Percentiles rank a stretch among this genome's conserved stretches.
Evolutionary conservation across 2,329 filamentous ascomycete species (phyloP).

Genomic region (Colletotrichum sp.): DNA sequence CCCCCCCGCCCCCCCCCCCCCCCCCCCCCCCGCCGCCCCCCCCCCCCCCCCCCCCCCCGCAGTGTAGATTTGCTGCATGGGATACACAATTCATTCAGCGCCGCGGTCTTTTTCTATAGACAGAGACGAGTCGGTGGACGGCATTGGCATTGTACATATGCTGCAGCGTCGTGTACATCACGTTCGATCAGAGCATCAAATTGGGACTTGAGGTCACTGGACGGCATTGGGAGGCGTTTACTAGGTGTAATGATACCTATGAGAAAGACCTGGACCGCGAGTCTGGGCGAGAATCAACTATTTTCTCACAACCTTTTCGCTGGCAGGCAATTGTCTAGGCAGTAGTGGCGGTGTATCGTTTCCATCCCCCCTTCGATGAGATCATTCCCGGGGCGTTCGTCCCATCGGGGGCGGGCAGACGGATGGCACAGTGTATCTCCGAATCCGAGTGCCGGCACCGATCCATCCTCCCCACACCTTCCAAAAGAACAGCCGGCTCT

Average conservation of each 20-base stretch:
- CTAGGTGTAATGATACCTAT: slow-evolving; percentile 19
- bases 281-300: background rate
- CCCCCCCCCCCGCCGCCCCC: too few relatives aligned
- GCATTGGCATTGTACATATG: background rate
- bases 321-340: background rate
- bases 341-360: background rate
- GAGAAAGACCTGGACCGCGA: background rate
- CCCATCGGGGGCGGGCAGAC: background rate
- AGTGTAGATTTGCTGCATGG: background rate
- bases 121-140: background rate
- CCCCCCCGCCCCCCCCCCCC: too few relatives aligned
- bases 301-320: background rate
- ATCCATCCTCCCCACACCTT: background rate
- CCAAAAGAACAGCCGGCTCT: background rate
- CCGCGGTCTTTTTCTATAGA: background rate
- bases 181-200: background rate
- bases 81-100: background rate
- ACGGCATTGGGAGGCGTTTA: slow-evolving; percentile 20
- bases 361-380: background rate
- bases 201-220: background rate
- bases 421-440: slow-evolving; percentile 11
- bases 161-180: slow-evolving; percentile 15
- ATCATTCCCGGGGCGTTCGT: background rate
- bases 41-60: too few relatives aligned
- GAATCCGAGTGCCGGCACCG: slow-evolving; percentile 2